Evolutionary conservation across 306 rosid genomes (phyloP).

Genomic region (Acacia acuminata): DNA sequence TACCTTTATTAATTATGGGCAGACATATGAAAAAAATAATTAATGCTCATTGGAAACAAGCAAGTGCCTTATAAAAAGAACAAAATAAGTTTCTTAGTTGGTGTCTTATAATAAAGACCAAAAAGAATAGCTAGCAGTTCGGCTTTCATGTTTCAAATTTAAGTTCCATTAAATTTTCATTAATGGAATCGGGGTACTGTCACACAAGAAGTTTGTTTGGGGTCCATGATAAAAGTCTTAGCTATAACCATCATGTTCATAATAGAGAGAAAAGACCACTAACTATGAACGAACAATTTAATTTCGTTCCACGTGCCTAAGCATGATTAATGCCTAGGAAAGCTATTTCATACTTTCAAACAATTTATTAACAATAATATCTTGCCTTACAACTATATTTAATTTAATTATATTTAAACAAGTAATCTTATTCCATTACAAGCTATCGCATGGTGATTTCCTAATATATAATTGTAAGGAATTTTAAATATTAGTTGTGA

Average conservation of each 20-base stretch:
- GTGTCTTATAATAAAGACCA: too few species aligned
- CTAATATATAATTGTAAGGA: too few species aligned
- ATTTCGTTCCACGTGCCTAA: neutral
- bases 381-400: neutral
- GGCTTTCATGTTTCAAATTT: slow-evolving; percentile 8
- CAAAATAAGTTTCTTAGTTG: too few species aligned
- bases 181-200: neutral
- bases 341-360: neutral
- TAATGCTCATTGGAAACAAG: too few species aligned
- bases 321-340: neutral
- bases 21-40: too few species aligned
- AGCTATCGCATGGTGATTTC: neutral
- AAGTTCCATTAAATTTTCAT: neutral
- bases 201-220: neutral
- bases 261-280: too few species aligned
- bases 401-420: too few species aligned
- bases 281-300: neutral
- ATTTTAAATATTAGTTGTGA: too few species aligned
- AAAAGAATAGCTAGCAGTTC: neutral
- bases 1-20: too few species aligned
- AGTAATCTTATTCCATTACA: neutral
- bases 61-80: too few species aligned
- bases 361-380: neutral
- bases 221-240: neutral
- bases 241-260: too few species aligned